These are phyloP conservation scores for Panicum hallii DNA, from an alignment of 202 grass and related monocot species.

Conservation along the genomic window DNA sequence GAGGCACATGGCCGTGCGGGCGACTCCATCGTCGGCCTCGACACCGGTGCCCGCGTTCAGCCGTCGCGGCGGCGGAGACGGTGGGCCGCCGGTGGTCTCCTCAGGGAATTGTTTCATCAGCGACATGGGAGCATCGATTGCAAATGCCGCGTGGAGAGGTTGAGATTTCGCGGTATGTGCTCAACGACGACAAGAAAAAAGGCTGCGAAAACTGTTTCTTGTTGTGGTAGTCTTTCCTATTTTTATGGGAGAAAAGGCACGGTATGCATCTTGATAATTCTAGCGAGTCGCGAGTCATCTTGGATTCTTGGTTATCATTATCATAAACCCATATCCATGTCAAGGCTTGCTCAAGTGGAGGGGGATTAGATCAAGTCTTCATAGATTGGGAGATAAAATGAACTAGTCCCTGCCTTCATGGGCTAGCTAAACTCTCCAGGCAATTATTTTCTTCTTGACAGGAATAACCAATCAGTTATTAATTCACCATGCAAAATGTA, in stretches of 20 bases:
- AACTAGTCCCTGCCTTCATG: not conserved
- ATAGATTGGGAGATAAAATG: not conserved
- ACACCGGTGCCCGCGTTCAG: not conserved
- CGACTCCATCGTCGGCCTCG: not conserved
- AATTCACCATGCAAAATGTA: not conserved
- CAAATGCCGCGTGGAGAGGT: constrained; percentile 3
- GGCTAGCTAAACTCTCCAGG: too few relatives aligned
- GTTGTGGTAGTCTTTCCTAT: not conserved
- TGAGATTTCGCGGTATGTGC: not conserved
- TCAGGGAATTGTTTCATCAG: not conserved
- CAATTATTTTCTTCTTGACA: not conserved
- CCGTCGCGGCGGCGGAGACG: not conserved
- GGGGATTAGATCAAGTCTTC: not conserved
- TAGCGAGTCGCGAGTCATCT: not conserved
- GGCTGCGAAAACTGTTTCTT: not conserved
- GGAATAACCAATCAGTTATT: not conserved
- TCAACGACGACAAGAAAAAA: not conserved
- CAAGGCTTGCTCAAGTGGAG: not conserved
- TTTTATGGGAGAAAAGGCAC: not conserved
- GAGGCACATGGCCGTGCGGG: not conserved
- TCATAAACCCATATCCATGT: not conserved
- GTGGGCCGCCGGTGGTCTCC: not conserved
- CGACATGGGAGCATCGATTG: not conserved
- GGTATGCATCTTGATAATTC: not conserved
- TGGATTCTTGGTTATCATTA: not conserved